These are phyloP conservation scores for Gaultheria prostrata DNA, from an alignment of 148 eudicot species.

Conservation along the genomic window DNA sequence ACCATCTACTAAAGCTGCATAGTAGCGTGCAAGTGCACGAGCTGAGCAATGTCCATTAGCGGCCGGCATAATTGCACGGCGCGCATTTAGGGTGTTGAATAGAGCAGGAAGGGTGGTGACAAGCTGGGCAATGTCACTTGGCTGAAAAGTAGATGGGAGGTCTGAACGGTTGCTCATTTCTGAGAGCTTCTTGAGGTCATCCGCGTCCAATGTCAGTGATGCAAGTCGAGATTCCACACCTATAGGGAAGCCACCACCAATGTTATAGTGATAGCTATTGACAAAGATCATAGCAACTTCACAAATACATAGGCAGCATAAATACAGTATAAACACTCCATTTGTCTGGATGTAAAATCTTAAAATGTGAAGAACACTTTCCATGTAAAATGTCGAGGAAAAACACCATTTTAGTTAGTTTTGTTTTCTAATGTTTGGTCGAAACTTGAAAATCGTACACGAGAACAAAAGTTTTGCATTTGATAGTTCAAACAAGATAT, in stretches of 20 bases:
- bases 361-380: background rate
- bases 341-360: background rate
- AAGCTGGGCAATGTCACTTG: slow-evolving; percentile 44
- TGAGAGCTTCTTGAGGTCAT: slow-evolving; percentile 60
- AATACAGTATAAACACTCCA: background rate
- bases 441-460: background rate
- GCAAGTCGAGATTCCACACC: slow-evolving; percentile 97
- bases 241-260: slow-evolving; percentile 18
- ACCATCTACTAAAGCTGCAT: slow-evolving; percentile 70
- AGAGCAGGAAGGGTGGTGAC: slow-evolving; percentile 55
- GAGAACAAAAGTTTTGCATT: background rate
- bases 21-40: slow-evolving; percentile 96
- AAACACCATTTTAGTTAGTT: background rate
- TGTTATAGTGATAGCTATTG: background rate
- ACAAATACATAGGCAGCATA: background rate
- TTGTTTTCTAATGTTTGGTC: background rate
- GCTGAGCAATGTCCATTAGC: slow-evolving; percentile 98
- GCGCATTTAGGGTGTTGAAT: slow-evolving; percentile 71
- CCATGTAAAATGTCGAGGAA: background rate
- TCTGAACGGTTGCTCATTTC: slow-evolving; percentile 43
- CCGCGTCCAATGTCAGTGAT: slow-evolving; percentile 64
- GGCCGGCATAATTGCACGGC: slow-evolving; percentile 93
- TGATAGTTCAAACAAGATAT: background rate
- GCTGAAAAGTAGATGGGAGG: slow-evolving; percentile 77
- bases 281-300: background rate